Percentiles rank a stretch among this genome's conserved stretches.
phyloP scores from a whole-genome alignment of 108 stramenopile species.

The Cyclostephanos tholiformis region DNA sequence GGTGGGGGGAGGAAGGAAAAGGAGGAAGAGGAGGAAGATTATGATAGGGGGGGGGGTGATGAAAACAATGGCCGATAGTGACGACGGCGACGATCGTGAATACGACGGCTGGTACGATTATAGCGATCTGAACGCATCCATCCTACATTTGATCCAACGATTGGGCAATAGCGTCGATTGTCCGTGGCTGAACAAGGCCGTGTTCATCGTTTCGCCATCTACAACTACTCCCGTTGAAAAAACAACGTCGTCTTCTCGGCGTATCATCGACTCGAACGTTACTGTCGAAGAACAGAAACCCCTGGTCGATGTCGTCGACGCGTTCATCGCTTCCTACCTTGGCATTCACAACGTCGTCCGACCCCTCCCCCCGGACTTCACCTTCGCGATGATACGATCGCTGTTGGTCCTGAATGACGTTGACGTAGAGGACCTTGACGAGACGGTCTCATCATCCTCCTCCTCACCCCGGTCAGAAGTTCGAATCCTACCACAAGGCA shows the following conservation, averaged over 20 bases:
- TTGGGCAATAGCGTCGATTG: constrained; percentile 49
- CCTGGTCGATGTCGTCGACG: constrained; percentile 34
- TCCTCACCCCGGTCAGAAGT: constrained; percentile 29
- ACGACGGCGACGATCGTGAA: constrained; percentile 58
- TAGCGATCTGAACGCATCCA: constrained; percentile 53
- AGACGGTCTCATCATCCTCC: background rate
- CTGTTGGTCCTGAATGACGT: constrained; percentile 61
- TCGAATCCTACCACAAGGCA: constrained; percentile 72
- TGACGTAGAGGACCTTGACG: background rate
- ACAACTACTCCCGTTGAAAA: background rate
- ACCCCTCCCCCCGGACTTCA: constrained; percentile 58
- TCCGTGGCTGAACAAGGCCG: constrained; percentile 82
- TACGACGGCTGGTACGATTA: constrained; percentile 56
- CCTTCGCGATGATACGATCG: constrained; percentile 64
- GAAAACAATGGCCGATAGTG: background rate
- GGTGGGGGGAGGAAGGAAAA: constrained; percentile 31
- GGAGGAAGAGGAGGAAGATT: constrained; percentile 22
- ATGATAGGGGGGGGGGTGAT: background rate
- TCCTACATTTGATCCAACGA: constrained; percentile 56
- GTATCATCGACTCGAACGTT: background rate
- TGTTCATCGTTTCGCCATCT: constrained; percentile 70
- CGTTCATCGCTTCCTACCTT: constrained; percentile 43
- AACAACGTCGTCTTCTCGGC: background rate
- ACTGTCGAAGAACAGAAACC: background rate
- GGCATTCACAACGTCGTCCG: background rate